Evolutionary conservation across 192 early-diverging fungal genomes (phyloP).

Genomic region (Backusella mclennaniae): DNA sequence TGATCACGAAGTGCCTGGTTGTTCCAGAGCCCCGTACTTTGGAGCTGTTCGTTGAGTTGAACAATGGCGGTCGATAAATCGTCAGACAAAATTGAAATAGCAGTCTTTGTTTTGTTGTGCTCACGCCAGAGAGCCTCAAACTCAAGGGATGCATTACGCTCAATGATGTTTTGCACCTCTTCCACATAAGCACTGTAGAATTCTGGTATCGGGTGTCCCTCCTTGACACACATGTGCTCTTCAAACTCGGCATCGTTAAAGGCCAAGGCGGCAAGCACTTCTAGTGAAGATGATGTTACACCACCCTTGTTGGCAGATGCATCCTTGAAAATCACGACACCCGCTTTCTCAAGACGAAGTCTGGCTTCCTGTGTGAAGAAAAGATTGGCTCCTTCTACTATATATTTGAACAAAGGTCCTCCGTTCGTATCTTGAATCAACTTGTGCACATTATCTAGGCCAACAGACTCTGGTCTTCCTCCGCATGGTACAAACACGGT

Average conservation of each 20-base stretch:
- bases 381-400: constrained; percentile 98
- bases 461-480: constrained; percentile 96
- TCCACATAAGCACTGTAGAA: constrained; percentile 96
- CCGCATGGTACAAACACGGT: constrained; percentile 98
- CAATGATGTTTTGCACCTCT: constrained; percentile 90
- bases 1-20: constrained; percentile 79
- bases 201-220: constrained; percentile 59
- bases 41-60: constrained; percentile 90
- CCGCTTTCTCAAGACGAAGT: constrained; percentile 92
- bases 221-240: constrained; percentile 88
- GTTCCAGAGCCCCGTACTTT: constrained; percentile 91
- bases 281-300: constrained; percentile 96
- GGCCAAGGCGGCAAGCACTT: constrained; percentile 94
- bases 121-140: constrained; percentile 95
- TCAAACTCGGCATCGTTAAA: constrained; percentile 91
- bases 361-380: constrained; percentile 99
- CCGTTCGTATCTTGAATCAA: constrained; percentile 66
- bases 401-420: constrained; percentile 93
- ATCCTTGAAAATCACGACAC: constrained; percentile 96
- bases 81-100: constrained; percentile 87
- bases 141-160: constrained; percentile 95
- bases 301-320: constrained; percentile 99
- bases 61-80: constrained; percentile 90
- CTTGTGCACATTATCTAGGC: constrained; percentile 82
- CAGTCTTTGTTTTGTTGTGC: constrained; percentile 71